Evolutionary conservation across 179 eudicot genomes (phyloP).

Genomic region (Corrigiola litoralis): DNA sequence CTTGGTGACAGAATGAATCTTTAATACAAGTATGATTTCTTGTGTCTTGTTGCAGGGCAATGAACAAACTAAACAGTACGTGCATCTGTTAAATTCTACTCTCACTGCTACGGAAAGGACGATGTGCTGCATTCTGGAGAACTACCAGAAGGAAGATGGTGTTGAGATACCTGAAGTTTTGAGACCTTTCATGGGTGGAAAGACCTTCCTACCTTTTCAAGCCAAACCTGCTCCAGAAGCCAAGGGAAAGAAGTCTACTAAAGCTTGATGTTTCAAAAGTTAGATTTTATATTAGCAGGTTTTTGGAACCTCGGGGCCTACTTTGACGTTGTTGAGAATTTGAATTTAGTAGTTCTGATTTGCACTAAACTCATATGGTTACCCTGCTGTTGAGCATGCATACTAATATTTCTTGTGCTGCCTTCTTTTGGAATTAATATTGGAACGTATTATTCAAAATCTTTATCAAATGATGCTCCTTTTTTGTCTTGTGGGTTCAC

Average conservation of each 20-base stretch:
- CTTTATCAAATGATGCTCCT: too few species aligned
- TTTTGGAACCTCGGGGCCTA: background rate
- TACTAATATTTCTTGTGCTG: too few species aligned
- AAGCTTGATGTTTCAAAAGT: conserved; percentile 23
- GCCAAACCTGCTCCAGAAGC: conserved; percentile 45
- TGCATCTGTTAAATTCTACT: conserved; percentile 84
- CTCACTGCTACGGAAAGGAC: conserved; percentile 93
- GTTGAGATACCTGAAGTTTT: conserved; percentile 76
- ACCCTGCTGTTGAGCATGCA: too few species aligned
- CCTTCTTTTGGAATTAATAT: too few species aligned
- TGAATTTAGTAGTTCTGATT: too few species aligned
- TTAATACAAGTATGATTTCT: background rate
- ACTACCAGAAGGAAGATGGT: conserved; percentile 79
- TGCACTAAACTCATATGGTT: too few species aligned
- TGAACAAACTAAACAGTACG: conserved; percentile 70
- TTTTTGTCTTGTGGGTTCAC: too few species aligned
- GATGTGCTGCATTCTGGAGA: conserved; percentile 83
- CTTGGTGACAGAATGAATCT: background rate
- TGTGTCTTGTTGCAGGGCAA: conserved; percentile 43
- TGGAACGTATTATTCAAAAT: too few species aligned
- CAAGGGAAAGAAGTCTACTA: conserved; percentile 66
- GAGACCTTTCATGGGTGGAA: conserved; percentile 62
- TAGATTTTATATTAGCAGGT: background rate
- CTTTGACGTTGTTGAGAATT: conserved; percentile 1
- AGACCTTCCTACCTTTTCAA: conserved; percentile 69